A percentile compares a stretch with the other conserved stretches of the same genome.
These are phyloP conservation scores for Xylaria bambusicola DNA, from an alignment of 495 filamentous ascomycete genomes.

Conservation along the genomic window DNA sequence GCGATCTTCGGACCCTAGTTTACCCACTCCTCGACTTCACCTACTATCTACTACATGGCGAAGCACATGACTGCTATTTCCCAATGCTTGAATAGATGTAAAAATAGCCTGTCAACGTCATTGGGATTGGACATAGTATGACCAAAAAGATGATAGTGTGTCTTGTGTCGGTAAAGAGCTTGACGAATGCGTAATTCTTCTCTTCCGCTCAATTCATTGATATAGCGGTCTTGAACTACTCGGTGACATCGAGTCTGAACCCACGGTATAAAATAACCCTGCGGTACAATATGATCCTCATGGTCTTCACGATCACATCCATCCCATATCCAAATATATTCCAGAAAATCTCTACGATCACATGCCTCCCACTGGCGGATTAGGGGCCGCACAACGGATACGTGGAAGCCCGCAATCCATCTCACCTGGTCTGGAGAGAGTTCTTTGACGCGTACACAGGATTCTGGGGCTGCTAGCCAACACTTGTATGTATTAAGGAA, in stretches of 20 bases:
- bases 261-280: no score
- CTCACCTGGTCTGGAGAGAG: constrained; percentile 11
- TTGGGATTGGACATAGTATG: not conserved
- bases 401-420: constrained; percentile 23
- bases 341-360: not conserved
- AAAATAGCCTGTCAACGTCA: not conserved
- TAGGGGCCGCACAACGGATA: constrained; percentile 27
- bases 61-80: no score
- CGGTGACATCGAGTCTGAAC: no score
- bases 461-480: not conserved
- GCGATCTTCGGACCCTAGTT: no score
- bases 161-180: constrained; percentile 35
- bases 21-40: no score
- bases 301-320: no score
- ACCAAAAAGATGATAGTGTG: constrained; percentile 34
- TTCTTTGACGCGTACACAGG: constrained; percentile 4
- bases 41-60: no score
- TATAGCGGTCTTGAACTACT: no score
- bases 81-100: not conserved
- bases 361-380: constrained; percentile 11
- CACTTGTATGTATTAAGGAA: not conserved
- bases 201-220: constrained; percentile 19
- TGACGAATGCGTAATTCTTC: constrained; percentile 27
- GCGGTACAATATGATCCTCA: no score
- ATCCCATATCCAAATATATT: not conserved